Base-by-base conservation (phyloP, 371 early-diverging fungal species). In the Circinella umbellata region DNA sequence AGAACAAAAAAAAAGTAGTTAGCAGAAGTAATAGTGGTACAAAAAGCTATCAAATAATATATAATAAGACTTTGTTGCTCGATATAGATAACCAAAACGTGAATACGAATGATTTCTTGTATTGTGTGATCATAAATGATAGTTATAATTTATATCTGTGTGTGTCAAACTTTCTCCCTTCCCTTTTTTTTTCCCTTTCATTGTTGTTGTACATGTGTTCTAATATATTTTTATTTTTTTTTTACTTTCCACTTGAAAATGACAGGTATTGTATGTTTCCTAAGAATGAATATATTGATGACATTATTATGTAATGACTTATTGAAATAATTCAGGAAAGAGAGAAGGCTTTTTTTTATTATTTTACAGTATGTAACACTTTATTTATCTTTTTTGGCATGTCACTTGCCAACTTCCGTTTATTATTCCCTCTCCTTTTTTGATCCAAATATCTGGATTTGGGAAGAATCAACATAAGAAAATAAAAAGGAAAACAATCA, bases 61-160 rank as follows among this genome's bases (percentile, higher is more conserved):
- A 17, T 36, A 18, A 10, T 61, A 27, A 27, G 27, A 27, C 27
- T 27, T 27, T 27, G 27, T 38, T 8, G 4, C 46, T 61, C 62
- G 62, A 61, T 61, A 38, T 61, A 34, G 57, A 34, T n/a, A 57
- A 9, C 0, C 57, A 57, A n/a, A 57, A 57, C 57, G 57, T 57
- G 57, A 1, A 14, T 27, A 27, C 27, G 27, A 27, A 27, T 27
- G 27, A 27, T 27, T 27, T 27, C 8, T 18, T 53, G 42, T 11
- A 42, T 27, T 27, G 27, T 27, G 27, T 27, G 27, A 27, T 27
- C 27, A 42, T 11, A 42, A 42, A 42, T 9, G 11, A 42, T 42
- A 42, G 27, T 27, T 42, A 42, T 42, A 51, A 51, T 27, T 27
- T 27, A 51, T 51, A 15, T n/a, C 15, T 51, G 8, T 51, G 14